These are phyloP conservation scores for Claviceps sp. DNA, from an alignment of 2,329 filamentous ascomycete genomes.

Conservation along the genomic window DNA sequence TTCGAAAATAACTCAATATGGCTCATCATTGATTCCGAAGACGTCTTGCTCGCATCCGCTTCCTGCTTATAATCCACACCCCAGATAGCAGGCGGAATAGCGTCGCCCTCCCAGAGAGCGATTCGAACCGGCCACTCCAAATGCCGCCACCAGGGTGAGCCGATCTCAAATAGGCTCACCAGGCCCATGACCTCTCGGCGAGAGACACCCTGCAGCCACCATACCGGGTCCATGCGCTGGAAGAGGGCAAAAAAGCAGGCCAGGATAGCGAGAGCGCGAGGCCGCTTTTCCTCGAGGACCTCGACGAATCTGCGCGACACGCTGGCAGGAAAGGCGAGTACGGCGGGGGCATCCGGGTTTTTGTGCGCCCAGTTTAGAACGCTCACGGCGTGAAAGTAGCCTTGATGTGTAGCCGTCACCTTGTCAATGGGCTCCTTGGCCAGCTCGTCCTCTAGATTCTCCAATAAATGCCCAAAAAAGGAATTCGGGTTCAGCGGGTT, in stretches of 20 bases:
- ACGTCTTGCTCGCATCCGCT: slow-evolving; percentile 20
- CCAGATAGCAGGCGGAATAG: slow-evolving; percentile 43
- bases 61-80: slow-evolving; percentile 36
- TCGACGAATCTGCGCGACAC: slow-evolving; percentile 49
- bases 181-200: slow-evolving; percentile 52
- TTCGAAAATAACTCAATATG: slow-evolving; percentile 28
- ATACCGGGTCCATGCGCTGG: slow-evolving; percentile 46
- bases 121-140: slow-evolving; percentile 48
- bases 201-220: slow-evolving; percentile 59
- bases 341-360: slow-evolving; percentile 43
- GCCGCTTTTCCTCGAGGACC: slow-evolving; percentile 43
- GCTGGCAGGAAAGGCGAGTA: slow-evolving; percentile 50
- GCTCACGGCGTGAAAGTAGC: slow-evolving; percentile 51
- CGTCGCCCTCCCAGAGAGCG: slow-evolving; percentile 38
- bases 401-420: slow-evolving; percentile 27
- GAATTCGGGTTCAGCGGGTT: slow-evolving; percentile 34
- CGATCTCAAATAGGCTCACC: slow-evolving; percentile 42
- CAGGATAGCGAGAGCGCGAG: slow-evolving; percentile 48
- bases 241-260: slow-evolving; percentile 55
- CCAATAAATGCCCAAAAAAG: slow-evolving; percentile 48
- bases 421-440: slow-evolving; percentile 19
- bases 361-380: slow-evolving; percentile 54
- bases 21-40: slow-evolving; percentile 23
- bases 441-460: slow-evolving; percentile 44
- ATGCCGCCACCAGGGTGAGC: slow-evolving; percentile 47